Conservation (phyloP, 2,329 filamentous ascomycete species). For the Tolypocladium inflatum region DNA sequence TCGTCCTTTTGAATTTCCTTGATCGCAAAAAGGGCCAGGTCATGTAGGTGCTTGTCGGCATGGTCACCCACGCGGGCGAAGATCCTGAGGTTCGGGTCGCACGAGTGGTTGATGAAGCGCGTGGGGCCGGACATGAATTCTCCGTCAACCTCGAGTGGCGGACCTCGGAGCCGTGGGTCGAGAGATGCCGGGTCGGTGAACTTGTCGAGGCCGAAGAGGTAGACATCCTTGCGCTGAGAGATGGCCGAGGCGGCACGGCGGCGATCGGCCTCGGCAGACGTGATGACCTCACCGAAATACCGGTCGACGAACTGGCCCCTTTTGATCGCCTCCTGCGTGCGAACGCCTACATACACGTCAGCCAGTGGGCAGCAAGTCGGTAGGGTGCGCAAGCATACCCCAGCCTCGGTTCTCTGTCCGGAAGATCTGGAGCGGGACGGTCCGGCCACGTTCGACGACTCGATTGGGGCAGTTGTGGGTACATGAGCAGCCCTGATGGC, state of each 20-base stretch:
- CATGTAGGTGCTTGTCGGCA: slow-evolving; percentile 64
- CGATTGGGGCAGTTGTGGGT: slow-evolving; percentile 58
- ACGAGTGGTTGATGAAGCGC: slow-evolving; percentile 76
- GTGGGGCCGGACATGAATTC: slow-evolving; percentile 71
- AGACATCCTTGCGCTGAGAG: slow-evolving; percentile 60
- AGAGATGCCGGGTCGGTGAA: slow-evolving; percentile 51
- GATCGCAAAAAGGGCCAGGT: slow-evolving; percentile 67
- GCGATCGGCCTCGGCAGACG: slow-evolving; percentile 50
- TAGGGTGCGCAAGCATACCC: slow-evolving; percentile 37
- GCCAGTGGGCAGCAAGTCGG: background rate
- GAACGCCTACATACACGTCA: slow-evolving; percentile 39
- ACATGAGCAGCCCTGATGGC: slow-evolving; percentile 63
- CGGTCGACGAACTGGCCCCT: slow-evolving; percentile 71
- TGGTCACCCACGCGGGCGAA: slow-evolving; percentile 74
- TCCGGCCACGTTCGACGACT: slow-evolving; percentile 65
- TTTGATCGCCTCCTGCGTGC: slow-evolving; percentile 52
- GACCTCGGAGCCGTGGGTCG: slow-evolving; percentile 44
- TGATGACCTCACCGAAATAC: slow-evolving; percentile 67
- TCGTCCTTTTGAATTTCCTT: slow-evolving; percentile 53
- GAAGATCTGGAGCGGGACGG: slow-evolving; percentile 67
- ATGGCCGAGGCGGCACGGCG: slow-evolving; percentile 49
- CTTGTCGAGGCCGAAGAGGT: slow-evolving; percentile 76
- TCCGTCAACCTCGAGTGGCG: slow-evolving; percentile 56
- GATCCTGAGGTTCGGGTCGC: slow-evolving; percentile 68
- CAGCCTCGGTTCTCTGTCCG: slow-evolving; percentile 64